phyloP scores from a whole-genome alignment of 768 basidiomycete genomes.

The Collybia nuda region DNA sequence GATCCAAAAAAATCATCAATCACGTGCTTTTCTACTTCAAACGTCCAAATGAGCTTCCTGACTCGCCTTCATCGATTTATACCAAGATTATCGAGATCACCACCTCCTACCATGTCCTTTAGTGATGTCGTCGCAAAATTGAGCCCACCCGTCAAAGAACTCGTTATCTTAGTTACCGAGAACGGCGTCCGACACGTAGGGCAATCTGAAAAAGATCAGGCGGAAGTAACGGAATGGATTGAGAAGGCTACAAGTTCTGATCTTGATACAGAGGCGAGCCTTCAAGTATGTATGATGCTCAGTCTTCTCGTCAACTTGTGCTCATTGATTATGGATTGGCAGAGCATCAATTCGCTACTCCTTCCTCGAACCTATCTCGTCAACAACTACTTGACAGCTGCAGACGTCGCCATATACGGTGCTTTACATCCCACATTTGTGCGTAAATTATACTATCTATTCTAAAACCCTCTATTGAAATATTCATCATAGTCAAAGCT shows the following conservation, averaged over 20 bases:
- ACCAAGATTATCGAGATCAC: slow-evolving; percentile 31
- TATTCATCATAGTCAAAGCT: slow-evolving; percentile 56
- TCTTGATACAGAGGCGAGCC: slow-evolving; percentile 40
- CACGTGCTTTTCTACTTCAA: slow-evolving; percentile 12
- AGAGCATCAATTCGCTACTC: slow-evolving; percentile 76
- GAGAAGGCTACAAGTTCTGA: slow-evolving; percentile 56
- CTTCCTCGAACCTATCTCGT: slow-evolving; percentile 83
- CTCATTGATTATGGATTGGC: background rate
- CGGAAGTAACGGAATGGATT: slow-evolving; percentile 70
- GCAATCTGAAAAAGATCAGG: slow-evolving; percentile 57
- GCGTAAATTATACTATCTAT: slow-evolving; percentile 26
- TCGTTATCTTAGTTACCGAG: slow-evolving; percentile 49
- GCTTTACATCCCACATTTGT: slow-evolving; percentile 84
- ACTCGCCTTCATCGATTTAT: slow-evolving; percentile 41
- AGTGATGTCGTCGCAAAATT: slow-evolving; percentile 49
- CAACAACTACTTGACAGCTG: slow-evolving; percentile 80
- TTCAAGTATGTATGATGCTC: slow-evolving; percentile 42
- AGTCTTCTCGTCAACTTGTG: background rate
- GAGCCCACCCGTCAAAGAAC: slow-evolving; percentile 47
- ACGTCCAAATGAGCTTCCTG: slow-evolving; percentile 22
- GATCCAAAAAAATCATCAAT: slow-evolving; percentile 1
- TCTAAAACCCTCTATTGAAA: background rate
- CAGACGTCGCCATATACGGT: slow-evolving; percentile 90
- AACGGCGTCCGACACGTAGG: slow-evolving; percentile 47
- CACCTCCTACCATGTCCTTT: slow-evolving; percentile 47